Evolutionary conservation across 1,139 yeast species (phyloP).

Genomic region (Nakaseomyces delphensis): DNA sequence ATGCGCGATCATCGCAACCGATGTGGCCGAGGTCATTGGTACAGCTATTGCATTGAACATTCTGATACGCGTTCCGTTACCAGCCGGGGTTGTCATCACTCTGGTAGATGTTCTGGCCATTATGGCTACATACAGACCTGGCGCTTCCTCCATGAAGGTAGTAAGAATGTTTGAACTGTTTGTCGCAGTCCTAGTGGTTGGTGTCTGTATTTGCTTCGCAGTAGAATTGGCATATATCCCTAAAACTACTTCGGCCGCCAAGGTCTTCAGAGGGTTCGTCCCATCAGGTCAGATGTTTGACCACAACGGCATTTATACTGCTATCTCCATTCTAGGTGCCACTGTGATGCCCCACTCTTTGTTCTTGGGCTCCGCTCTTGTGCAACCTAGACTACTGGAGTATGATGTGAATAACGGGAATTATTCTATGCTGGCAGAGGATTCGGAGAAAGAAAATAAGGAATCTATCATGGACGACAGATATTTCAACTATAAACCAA

Average conservation of each 20-base stretch:
- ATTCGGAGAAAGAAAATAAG: constrained; percentile 14
- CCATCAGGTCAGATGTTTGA: constrained; percentile 59
- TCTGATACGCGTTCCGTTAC: constrained; percentile 56
- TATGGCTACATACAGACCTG: constrained; percentile 65
- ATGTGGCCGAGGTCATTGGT: constrained; percentile 81
- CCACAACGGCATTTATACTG: constrained; percentile 58
- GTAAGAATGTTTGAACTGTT: constrained; percentile 57
- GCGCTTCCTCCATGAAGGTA: constrained; percentile 52
- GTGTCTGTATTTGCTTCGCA: constrained; percentile 65
- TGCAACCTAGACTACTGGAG: constrained; percentile 61
- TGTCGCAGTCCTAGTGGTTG: constrained; percentile 58
- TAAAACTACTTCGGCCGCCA: constrained; percentile 38
- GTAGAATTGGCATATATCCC: constrained; percentile 54
- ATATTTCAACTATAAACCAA: constrained; percentile 47
- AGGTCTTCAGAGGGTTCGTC: constrained; percentile 58
- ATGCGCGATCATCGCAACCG: constrained; percentile 74
- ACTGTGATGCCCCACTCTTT: constrained; percentile 79
- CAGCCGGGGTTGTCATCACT: constrained; percentile 71
- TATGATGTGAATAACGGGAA: constrained; percentile 44
- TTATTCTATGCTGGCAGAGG: constrained; percentile 21
- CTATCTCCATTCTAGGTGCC: constrained; percentile 73
- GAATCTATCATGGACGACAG: constrained; percentile 20
- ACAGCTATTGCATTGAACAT: constrained; percentile 78
- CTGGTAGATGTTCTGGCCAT: constrained; percentile 66
- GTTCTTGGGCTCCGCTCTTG: constrained; percentile 67